Percentiles rank a stretch among this genome's conserved stretches.
These are phyloP conservation scores for Penstemon eatonii DNA, from an alignment of 257 asterid species.

Conservation along the genomic window DNA sequence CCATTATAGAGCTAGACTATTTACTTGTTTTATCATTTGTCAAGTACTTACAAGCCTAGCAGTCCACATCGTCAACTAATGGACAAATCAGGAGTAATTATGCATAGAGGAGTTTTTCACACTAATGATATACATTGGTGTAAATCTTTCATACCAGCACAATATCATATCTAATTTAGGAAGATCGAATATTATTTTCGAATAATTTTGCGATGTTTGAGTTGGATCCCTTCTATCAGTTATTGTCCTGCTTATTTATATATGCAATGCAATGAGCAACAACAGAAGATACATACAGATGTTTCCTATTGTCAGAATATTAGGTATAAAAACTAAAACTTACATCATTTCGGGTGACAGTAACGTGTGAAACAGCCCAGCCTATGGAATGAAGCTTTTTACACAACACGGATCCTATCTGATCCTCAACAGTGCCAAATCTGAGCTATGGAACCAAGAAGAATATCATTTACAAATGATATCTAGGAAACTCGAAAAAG, in stretches of 20 bases:
- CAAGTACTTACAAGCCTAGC: no score
- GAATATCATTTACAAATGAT: slow-evolving; percentile 40
- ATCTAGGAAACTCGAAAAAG: no score
- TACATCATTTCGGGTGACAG: slow-evolving; percentile 70
- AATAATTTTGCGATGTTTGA: neutral
- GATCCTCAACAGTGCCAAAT: slow-evolving; percentile 86
- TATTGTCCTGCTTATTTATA: neutral
- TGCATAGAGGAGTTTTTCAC: no score
- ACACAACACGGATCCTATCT: slow-evolving; percentile 56
- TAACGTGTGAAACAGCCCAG: slow-evolving; percentile 65
- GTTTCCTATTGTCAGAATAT: slow-evolving; percentile 6
- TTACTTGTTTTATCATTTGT: no score
- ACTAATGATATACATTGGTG: no score
- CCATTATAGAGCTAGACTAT: no score
- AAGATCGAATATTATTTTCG: neutral
- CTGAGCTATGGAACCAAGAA: slow-evolving; percentile 90
- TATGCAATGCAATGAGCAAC: neutral
- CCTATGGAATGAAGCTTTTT: slow-evolving; percentile 72
- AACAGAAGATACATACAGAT: neutral
- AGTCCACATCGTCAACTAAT: no score
- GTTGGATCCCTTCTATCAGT: no score
- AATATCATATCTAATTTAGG: neutral
- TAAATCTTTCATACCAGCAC: no score
- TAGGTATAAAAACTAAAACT: slow-evolving; percentile 30
- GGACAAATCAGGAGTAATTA: no score